These are phyloP conservation scores for Pseudocercospora fijiensis DNA, from an alignment of 2,329 filamentous ascomycete species.

Conservation along the genomic window DNA sequence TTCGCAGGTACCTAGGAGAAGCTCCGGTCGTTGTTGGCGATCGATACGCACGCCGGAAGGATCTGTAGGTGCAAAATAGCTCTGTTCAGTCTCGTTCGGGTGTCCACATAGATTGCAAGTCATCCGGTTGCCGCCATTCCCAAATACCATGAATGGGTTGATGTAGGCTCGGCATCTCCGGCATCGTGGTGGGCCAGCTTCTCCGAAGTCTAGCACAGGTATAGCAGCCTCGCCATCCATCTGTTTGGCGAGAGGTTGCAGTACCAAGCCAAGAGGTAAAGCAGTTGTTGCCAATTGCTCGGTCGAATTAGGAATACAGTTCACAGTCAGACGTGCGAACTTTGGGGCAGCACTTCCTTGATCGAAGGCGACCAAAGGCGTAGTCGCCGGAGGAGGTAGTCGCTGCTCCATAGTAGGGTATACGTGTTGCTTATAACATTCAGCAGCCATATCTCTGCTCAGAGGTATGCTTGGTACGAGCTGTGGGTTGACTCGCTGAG, in stretches of 20 bases:
- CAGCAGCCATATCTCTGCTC: conserved; percentile 77
- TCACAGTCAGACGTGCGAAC: conserved; percentile 85
- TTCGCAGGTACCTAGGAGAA: conserved; percentile 89
- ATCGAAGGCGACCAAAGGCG: conserved; percentile 90
- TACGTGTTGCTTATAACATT: conserved; percentile 80
- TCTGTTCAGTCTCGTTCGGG: conserved; percentile 86
- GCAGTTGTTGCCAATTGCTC: conserved; percentile 79
- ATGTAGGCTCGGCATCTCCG: conserved; percentile 93
- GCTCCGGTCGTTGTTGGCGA: conserved; percentile 81
- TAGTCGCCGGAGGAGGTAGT: conserved; percentile 80
- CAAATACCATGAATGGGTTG: conserved; percentile 98
- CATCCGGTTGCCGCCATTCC: conserved; percentile 89
- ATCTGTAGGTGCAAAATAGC: conserved; percentile 91
- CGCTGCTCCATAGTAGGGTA: conserved; percentile 96
- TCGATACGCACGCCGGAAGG: conserved; percentile 85
- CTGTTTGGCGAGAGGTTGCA: conserved; percentile 82
- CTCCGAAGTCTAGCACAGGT: conserved; percentile 92
- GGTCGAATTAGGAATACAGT: conserved; percentile 80
- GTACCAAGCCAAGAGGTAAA: conserved; percentile 78
- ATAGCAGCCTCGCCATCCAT: conserved; percentile 83
- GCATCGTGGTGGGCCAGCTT: conserved; percentile 84
- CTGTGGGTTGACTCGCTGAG: conserved; percentile 79
- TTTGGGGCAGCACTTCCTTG: conserved; percentile 97
- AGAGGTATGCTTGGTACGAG: conserved; percentile 88
- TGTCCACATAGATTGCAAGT: conserved; percentile 98